Conservation (phyloP, 129 eudicot genomes). For the Pittosporum tobira region DNA sequence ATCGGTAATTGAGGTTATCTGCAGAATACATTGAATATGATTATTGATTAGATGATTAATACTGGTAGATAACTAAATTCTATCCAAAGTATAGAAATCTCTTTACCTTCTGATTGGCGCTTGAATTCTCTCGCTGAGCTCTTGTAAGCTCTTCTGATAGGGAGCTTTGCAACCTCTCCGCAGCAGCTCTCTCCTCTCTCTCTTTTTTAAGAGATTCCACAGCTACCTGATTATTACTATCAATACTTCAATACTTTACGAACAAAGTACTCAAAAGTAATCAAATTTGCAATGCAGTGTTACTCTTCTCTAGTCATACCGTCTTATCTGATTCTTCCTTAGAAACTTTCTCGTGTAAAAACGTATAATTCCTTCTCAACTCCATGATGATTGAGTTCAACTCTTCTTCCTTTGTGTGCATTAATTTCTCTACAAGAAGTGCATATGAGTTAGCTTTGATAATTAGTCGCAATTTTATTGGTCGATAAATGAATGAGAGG, state of each 20-base stretch:
- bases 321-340: conserved; percentile 70
- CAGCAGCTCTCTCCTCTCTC: conserved; percentile 63
- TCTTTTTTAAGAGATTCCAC: conserved; percentile 53
- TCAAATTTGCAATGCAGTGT: background rate
- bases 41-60: conserved; percentile 1
- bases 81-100: background rate
- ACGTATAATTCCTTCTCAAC: conserved; percentile 33
- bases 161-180: conserved; percentile 57
- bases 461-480: background rate
- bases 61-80: background rate
- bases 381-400: conserved; percentile 64
- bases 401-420: conserved; percentile 79
- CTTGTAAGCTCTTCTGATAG: conserved; percentile 59
- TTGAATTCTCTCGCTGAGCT: conserved; percentile 63
- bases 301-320: conserved; percentile 34
- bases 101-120: conserved; percentile 63
- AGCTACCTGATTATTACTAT: conserved; percentile 48
- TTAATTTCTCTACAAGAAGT: conserved; percentile 42
- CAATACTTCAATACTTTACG: background rate
- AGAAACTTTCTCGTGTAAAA: conserved; percentile 49
- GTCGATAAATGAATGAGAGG: background rate
- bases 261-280: background rate
- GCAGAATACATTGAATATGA: conserved; percentile 3
- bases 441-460: background rate
- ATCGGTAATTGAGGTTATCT: conserved; percentile 69